Evolutionary conservation across 768 basidiomycete species (phyloP).

Genomic region (Tephrocybe sp.): DNA sequence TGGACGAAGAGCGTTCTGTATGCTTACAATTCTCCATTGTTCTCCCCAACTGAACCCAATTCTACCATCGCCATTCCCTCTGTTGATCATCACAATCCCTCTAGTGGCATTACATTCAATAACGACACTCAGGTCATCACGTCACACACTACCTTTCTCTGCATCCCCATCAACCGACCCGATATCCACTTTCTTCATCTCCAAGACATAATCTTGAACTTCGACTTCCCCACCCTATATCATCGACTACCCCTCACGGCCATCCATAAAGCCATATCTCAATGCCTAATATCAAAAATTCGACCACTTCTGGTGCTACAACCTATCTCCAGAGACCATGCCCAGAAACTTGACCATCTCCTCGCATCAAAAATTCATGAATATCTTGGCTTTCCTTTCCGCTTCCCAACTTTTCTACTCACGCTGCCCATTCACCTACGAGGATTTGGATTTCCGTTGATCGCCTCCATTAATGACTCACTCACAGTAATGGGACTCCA

Average conservation of each 20-base stretch:
- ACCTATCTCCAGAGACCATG: neutral
- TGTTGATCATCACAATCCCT: neutral
- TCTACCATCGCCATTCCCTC: neutral
- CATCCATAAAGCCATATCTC: neutral
- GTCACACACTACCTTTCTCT: neutral
- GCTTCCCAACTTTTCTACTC: neutral
- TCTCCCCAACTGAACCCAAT: neutral
- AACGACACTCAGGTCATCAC: neutral
- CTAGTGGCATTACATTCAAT: neutral
- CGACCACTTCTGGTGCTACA: neutral
- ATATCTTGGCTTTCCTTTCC: slow-evolving; percentile 1
- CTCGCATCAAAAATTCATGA: neutral
- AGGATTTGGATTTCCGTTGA: neutral
- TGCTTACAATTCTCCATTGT: neutral
- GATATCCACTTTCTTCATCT: neutral
- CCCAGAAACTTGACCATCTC: neutral
- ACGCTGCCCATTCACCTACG: neutral
- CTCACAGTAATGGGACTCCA: neutral
- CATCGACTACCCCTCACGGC: neutral
- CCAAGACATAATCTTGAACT: neutral
- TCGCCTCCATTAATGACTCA: neutral
- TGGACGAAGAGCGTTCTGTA: slow-evolving; percentile 1
- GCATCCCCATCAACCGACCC: neutral
- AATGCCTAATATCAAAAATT: neutral
- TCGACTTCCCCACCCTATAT: neutral